A percentile compares a stretch with the other conserved stretches of the same genome.
phyloP scores from a whole-genome alignment of 176 grass and related monocot genomes.

The Juncus inflexus region DNA sequence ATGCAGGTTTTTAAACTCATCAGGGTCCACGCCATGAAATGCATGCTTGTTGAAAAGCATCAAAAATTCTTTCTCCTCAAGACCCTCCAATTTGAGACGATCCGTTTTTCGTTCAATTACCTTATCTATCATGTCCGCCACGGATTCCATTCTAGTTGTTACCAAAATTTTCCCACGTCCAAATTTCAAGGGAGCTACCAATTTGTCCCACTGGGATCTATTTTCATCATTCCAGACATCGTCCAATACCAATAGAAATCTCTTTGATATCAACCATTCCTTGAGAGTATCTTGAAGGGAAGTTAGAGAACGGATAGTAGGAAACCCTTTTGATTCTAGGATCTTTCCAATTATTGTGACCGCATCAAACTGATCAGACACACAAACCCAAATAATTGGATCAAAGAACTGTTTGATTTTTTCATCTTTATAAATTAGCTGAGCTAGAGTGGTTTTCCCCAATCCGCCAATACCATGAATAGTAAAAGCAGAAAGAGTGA shows the following conservation, averaged over 20 bases:
- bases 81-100: slow-evolving; percentile 19
- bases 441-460: slow-evolving; percentile 24
- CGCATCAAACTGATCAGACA: slow-evolving; percentile 21
- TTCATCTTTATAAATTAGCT: slow-evolving; percentile 16
- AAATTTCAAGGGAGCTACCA: slow-evolving; percentile 38
- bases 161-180: slow-evolving; percentile 27
- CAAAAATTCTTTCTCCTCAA: slow-evolving; percentile 30
- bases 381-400: slow-evolving; percentile 16
- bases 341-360: slow-evolving; percentile 17
- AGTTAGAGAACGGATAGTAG: not conserved
- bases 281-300: slow-evolving; percentile 24
- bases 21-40: slow-evolving; percentile 19
- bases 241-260: slow-evolving; percentile 41
- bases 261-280: not conserved
- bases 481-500: slow-evolving; percentile 3
- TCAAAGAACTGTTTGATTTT: slow-evolving; percentile 3
- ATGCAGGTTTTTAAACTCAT: slow-evolving; percentile 14
- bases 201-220: slow-evolving; percentile 24
- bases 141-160: slow-evolving; percentile 34
- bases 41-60: slow-evolving; percentile 29
- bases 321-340: not conserved
- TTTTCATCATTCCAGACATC: slow-evolving; percentile 39
- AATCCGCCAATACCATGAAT: slow-evolving; percentile 20
- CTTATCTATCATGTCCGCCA: slow-evolving; percentile 13
- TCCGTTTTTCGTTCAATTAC: slow-evolving; percentile 15